These are phyloP conservation scores for Fusarium sarcochroum DNA, from an alignment of 2,329 filamentous ascomycete species.

Conservation along the genomic window DNA sequence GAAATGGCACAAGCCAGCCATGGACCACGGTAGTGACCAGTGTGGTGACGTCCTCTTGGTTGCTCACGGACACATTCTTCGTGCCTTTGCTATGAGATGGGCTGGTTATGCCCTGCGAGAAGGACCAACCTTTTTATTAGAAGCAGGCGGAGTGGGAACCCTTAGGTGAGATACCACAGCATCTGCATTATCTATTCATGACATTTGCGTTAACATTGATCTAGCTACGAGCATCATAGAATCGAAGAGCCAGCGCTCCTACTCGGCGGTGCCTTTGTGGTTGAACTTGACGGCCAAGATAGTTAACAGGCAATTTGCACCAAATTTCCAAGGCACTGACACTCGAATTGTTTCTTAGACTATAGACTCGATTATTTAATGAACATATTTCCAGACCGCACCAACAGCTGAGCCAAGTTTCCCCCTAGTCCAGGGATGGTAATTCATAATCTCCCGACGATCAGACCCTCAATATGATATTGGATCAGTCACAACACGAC, in stretches of 20 bases:
- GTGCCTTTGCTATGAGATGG: conserved; percentile 92
- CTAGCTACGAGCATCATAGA: conserved; percentile 83
- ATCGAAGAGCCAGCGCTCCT: conserved; percentile 85
- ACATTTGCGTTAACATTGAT: conserved; percentile 18
- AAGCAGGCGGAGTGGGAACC: conserved; percentile 87
- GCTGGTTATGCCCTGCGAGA: conserved; percentile 79
- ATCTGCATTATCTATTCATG: neutral
- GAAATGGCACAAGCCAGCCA: conserved; percentile 73
- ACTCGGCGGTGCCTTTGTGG: conserved; percentile 78
- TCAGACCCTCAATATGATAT: conserved; percentile 25
- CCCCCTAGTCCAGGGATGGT: conserved; percentile 21
- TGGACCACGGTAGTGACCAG: conserved; percentile 64
- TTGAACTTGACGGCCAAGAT: conserved; percentile 54
- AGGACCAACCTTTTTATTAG: conserved; percentile 85
- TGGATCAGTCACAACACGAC: conserved; percentile 12
- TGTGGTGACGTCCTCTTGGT: conserved; percentile 71
- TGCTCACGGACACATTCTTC: conserved; percentile 90
- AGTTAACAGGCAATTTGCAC: neutral
- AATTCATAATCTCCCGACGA: conserved; percentile 26
- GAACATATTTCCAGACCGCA: conserved; percentile 18
- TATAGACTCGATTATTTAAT: conserved; percentile 33
- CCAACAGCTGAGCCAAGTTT: conserved; percentile 1
- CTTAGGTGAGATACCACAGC: conserved; percentile 70
- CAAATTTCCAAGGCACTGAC: neutral
- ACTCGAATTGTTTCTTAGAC: conserved; percentile 8